A percentile compares a stretch with the other conserved stretches of the same genome.
Conservation (phyloP, 2,329 filamentous ascomycete genomes). For the Calonectria fujianensis region DNA sequence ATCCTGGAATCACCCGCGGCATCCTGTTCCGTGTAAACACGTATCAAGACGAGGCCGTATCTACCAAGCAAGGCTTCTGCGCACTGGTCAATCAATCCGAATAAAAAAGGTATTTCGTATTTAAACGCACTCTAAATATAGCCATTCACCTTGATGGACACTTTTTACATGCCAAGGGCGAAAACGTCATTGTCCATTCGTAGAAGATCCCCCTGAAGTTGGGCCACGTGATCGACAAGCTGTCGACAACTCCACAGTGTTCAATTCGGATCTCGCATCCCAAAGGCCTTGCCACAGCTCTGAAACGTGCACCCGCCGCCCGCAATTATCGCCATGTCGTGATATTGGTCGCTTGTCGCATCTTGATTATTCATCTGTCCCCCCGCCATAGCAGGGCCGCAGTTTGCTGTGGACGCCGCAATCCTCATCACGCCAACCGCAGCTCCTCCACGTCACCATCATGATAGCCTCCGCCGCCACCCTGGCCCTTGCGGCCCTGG, state of each 20-base stretch:
- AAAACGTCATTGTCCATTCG: neutral
- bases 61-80: neutral
- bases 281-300: conserved; percentile 32
- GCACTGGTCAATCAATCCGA: neutral
- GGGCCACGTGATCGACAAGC: conserved; percentile 49
- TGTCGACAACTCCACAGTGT: conserved; percentile 47
- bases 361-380: conserved; percentile 27
- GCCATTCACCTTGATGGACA: neutral
- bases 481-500: conserved; percentile 46
- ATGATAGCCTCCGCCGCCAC: conserved; percentile 36
- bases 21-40: neutral
- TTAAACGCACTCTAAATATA: neutral
- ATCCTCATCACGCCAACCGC: conserved; percentile 9
- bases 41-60: neutral
- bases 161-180: neutral
- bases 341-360: conserved; percentile 43
- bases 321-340: conserved; percentile 45
- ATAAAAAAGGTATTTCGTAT: neutral
- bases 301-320: conserved; percentile 26
- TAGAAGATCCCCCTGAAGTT: conserved; percentile 36
- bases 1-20: neutral
- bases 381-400: conserved; percentile 32
- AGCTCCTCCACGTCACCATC: conserved; percentile 38
- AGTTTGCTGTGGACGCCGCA: conserved; percentile 18
- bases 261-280: conserved; percentile 23